Evolutionary conservation across 2,329 filamentous ascomycete genomes (phyloP).

Genomic region (Aspergillus floridensis): DNA sequence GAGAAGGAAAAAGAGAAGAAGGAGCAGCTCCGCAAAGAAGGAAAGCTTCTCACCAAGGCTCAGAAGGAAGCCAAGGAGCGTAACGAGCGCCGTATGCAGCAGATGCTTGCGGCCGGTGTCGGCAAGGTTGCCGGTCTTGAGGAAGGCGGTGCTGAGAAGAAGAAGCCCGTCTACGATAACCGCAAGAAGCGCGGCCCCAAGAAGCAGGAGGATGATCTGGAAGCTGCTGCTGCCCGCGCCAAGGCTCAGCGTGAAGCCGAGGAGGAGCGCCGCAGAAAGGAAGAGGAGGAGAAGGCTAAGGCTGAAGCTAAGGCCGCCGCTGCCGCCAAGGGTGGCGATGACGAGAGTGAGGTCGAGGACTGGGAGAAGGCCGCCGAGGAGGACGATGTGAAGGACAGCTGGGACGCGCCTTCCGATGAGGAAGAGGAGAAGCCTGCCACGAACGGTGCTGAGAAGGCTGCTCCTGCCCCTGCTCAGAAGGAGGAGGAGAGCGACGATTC

Average conservation of each 20-base stretch:
- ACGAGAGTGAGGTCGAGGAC: slow-evolving; percentile 65
- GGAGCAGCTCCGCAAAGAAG: slow-evolving; percentile 49
- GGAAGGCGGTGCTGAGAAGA: slow-evolving; percentile 61
- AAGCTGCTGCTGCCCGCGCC: slow-evolving; percentile 49
- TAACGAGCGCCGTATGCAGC: slow-evolving; percentile 49
- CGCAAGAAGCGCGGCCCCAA: slow-evolving; percentile 72
- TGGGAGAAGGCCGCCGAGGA: slow-evolving; percentile 81
- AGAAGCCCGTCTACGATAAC: slow-evolving; percentile 71
- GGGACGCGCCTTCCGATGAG: slow-evolving; percentile 65
- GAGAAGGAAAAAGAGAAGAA: slow-evolving; percentile 52
- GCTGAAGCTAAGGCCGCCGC: slow-evolving; percentile 69
- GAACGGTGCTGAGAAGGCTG: slow-evolving; percentile 21
- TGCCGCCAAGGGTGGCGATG: slow-evolving; percentile 50
- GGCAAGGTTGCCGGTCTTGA: slow-evolving; percentile 46
- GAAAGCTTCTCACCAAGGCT: slow-evolving; percentile 50
- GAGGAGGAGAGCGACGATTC: slow-evolving; percentile 24
- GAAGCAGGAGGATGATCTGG: slow-evolving; percentile 57
- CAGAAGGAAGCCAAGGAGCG: slow-evolving; percentile 48
- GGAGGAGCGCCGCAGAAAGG: slow-evolving; percentile 59
- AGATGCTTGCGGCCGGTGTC: slow-evolving; percentile 49
- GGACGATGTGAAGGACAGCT: slow-evolving; percentile 84
- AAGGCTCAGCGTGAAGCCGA: slow-evolving; percentile 48
- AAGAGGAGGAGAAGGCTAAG: slow-evolving; percentile 72
- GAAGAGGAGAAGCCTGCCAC: slow-evolving; percentile 59
- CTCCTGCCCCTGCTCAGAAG: background rate